Conservation (phyloP, 2,329 filamentous ascomycete species). For the Colletotrichum costaricense region DNA sequence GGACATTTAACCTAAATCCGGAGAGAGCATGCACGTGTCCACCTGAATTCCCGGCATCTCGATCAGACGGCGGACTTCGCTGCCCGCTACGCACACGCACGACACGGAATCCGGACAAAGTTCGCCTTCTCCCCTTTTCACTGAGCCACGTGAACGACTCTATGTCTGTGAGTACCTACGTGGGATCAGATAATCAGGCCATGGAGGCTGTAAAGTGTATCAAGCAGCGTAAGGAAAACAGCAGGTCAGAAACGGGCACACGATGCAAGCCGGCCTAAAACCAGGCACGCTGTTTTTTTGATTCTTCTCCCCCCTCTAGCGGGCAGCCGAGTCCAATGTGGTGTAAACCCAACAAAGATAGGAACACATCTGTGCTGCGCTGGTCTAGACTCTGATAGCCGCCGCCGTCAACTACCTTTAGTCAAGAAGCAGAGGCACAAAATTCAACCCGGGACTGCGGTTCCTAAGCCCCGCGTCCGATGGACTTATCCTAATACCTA, state of each 20-base stretch:
- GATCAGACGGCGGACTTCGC: neutral
- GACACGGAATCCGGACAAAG: too few relatives aligned
- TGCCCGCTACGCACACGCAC: neutral
- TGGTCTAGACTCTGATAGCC: neutral
- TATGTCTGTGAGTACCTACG: conserved; percentile 10
- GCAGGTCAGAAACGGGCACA: neutral
- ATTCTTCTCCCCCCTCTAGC: neutral
- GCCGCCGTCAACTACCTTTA: neutral
- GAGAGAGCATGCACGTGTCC: neutral
- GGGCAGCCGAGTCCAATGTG: conserved; percentile 7
- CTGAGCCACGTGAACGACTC: too few relatives aligned
- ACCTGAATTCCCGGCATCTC: neutral
- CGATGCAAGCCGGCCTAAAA: too few relatives aligned
- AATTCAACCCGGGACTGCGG: neutral
- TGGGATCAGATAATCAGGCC: conserved; percentile 26
- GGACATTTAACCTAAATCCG: neutral
- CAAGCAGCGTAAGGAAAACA: neutral
- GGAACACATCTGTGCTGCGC: neutral
- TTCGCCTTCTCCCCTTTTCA: too few relatives aligned
- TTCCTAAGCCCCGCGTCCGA: neutral
- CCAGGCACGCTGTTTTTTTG: too few relatives aligned
- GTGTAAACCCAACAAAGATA: neutral
- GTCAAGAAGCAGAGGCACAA: neutral
- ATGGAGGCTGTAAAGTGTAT: neutral
- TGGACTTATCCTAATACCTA: neutral